Percentiles rank a stretch among this genome's conserved stretches.
Evolutionary conservation across 164 flowering plant species (phyloP).

Genomic region (Annona squamosa): DNA sequence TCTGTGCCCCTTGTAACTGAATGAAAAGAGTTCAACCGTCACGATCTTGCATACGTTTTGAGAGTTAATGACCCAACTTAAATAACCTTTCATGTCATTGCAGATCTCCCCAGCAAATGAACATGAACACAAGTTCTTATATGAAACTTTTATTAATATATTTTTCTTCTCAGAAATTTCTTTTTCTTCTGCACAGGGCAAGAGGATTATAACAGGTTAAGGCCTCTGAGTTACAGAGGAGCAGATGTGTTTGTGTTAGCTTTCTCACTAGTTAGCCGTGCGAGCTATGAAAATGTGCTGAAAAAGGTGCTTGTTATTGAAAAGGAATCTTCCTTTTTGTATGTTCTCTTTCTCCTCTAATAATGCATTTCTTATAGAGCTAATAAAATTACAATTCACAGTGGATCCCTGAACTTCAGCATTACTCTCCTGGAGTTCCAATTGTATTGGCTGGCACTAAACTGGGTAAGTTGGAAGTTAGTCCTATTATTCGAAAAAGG

Average conservation of each 20-base stretch:
- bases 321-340: neutral
- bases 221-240: slow-evolving; percentile 97
- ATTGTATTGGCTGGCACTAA: slow-evolving; percentile 90
- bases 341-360: neutral
- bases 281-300: slow-evolving; percentile 88
- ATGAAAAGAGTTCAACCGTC: no score
- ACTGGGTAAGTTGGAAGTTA: slow-evolving; percentile 47
- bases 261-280: slow-evolving; percentile 86
- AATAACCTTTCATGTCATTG: no score
- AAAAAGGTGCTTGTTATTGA: slow-evolving; percentile 60
- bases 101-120: no score
- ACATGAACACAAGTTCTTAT: no score
- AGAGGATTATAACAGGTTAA: slow-evolving; percentile 92
- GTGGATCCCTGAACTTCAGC: slow-evolving; percentile 99
- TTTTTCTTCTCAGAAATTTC: neutral
- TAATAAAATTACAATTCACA: slow-evolving; percentile 25
- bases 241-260: slow-evolving; percentile 92
- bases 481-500: neutral
- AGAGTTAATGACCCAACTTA: no score
- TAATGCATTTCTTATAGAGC: slow-evolving; percentile 1
- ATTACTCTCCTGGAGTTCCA: slow-evolving; percentile 84
- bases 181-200: slow-evolving; percentile 49
- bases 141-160: neutral
- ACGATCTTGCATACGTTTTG: no score
- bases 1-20: no score